These are phyloP conservation scores for Globisporangium nagaii DNA, from an alignment of 352 stramenopile genomes.

Conservation along the genomic window DNA sequence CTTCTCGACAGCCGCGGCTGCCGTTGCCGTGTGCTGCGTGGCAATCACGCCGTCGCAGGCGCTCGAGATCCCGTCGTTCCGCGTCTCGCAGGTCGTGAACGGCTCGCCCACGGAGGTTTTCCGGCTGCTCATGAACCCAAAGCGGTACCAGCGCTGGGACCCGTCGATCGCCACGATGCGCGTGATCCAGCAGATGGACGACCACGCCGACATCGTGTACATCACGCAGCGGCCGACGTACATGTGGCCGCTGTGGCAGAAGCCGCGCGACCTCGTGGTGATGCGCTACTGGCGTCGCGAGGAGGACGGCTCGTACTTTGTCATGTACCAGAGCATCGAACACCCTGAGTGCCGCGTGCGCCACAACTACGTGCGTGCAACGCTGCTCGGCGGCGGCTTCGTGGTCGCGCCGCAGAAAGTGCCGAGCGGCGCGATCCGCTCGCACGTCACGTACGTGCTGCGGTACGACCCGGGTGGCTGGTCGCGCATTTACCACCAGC, in stretches of 20 bases:
- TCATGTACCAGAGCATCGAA: constrained; percentile 88
- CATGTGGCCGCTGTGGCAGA: constrained; percentile 84
- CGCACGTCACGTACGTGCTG: constrained; percentile 77
- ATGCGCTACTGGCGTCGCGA: constrained; percentile 87
- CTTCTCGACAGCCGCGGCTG: constrained; percentile 58
- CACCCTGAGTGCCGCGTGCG: constrained; percentile 82
- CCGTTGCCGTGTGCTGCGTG: constrained; percentile 61
- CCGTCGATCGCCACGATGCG: constrained; percentile 72
- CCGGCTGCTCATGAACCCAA: constrained; percentile 78
- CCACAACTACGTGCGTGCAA: constrained; percentile 83
- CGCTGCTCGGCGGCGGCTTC: constrained; percentile 73
- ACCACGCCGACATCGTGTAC: constrained; percentile 88
- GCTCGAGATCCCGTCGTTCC: constrained; percentile 81
- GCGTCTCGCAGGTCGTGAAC: constrained; percentile 81
- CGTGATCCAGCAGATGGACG: constrained; percentile 81
- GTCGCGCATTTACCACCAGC: constrained; percentile 81
- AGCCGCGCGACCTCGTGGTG: constrained; percentile 78
- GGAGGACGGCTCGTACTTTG: constrained; percentile 86
- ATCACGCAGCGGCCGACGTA: constrained; percentile 80
- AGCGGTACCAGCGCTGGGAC: constrained; percentile 82
- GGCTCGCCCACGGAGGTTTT: constrained; percentile 83
- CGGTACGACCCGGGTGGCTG: constrained; percentile 78
- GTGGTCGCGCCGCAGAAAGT: constrained; percentile 84
- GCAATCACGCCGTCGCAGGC: constrained; percentile 62
- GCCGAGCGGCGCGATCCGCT: constrained; percentile 68